A percentile compares a stretch with the other conserved stretches of the same genome.
These are phyloP conservation scores for Sistotremastrum suecicum DNA, from an alignment of 768 basidiomycete species.

Conservation along the genomic window DNA sequence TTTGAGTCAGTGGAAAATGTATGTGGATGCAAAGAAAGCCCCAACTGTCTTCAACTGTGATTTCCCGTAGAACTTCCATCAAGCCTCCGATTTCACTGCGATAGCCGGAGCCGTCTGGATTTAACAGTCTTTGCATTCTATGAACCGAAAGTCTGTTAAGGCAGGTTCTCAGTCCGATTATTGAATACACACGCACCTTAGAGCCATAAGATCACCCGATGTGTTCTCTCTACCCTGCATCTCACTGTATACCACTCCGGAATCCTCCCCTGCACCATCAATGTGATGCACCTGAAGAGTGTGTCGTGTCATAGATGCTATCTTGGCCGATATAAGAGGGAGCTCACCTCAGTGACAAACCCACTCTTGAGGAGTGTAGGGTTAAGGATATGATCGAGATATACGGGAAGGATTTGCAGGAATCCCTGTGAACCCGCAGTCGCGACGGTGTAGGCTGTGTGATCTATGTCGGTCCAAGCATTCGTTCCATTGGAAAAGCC, in stretches of 20 bases:
- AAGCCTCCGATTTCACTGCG: slow-evolving; percentile 95
- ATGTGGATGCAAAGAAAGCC: slow-evolving; percentile 1
- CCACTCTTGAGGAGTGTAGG: slow-evolving; percentile 86
- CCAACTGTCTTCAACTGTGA: slow-evolving; percentile 79
- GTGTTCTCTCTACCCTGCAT: slow-evolving; percentile 97
- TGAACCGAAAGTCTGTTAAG: slow-evolving; percentile 1
- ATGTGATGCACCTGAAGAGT: slow-evolving; percentile 76
- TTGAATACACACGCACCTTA: slow-evolving; percentile 37
- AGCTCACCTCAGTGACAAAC: slow-evolving; percentile 42
- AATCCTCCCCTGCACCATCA: slow-evolving; percentile 78
- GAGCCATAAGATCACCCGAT: slow-evolving; percentile 77
- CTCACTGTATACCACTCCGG: slow-evolving; percentile 93
- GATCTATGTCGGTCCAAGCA: slow-evolving; percentile 94
- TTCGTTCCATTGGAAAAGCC: slow-evolving; percentile 87
- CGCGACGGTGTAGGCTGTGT: slow-evolving; percentile 91
- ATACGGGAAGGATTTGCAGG: slow-evolving; percentile 73
- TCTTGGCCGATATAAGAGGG: not conserved
- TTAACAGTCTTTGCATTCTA: slow-evolving; percentile 69
- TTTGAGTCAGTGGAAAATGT: slow-evolving; percentile 1
- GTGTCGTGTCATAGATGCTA: slow-evolving; percentile 9
- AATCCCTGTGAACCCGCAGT: slow-evolving; percentile 94
- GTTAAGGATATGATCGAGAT: slow-evolving; percentile 92
- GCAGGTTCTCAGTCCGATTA: slow-evolving; percentile 1
- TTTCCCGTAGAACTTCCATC: slow-evolving; percentile 76
- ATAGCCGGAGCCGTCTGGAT: slow-evolving; percentile 75